Conservation (phyloP, 768 basidiomycete genomes). For the Punctularia strigosozonata region DNA sequence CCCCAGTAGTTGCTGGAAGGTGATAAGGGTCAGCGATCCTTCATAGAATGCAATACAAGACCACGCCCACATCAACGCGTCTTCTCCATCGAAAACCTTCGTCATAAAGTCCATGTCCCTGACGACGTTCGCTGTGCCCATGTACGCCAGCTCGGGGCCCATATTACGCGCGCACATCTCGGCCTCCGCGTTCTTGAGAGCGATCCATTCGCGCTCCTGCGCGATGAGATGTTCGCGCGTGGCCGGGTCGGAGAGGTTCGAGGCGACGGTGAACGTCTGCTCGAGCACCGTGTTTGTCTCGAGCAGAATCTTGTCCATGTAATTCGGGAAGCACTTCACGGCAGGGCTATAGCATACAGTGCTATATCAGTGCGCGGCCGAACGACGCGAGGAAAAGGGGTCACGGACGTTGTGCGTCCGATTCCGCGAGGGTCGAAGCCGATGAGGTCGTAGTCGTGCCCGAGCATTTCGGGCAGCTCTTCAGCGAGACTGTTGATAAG, state of each 20-base stretch:
- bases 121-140: constrained; percentile 20
- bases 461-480: constrained; percentile 12
- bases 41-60: neutral
- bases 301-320: constrained; percentile 13
- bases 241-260: constrained; percentile 11
- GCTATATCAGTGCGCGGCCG: neutral
- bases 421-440: constrained; percentile 22
- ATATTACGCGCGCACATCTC: constrained; percentile 15
- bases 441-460: constrained; percentile 15
- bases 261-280: constrained; percentile 13
- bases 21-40: neutral
- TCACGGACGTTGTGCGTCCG: constrained; percentile 16
- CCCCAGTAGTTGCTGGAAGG: constrained; percentile 17
- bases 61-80: constrained; percentile 14
- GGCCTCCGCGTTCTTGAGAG: constrained; percentile 13
- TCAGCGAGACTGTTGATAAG: constrained; percentile 6
- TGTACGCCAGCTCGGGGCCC: constrained; percentile 17
- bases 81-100: constrained; percentile 15
- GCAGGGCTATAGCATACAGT: constrained; percentile 11
- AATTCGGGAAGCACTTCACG: constrained; percentile 14
- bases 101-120: constrained; percentile 20
- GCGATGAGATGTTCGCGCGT: constrained; percentile 11
- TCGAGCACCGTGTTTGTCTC: constrained; percentile 14
- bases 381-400: neutral
- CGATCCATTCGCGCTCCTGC: constrained; percentile 13